Evolutionary conservation across 2,329 filamentous ascomycete species (phyloP).

Genomic region (Pyricularia sp.): DNA sequence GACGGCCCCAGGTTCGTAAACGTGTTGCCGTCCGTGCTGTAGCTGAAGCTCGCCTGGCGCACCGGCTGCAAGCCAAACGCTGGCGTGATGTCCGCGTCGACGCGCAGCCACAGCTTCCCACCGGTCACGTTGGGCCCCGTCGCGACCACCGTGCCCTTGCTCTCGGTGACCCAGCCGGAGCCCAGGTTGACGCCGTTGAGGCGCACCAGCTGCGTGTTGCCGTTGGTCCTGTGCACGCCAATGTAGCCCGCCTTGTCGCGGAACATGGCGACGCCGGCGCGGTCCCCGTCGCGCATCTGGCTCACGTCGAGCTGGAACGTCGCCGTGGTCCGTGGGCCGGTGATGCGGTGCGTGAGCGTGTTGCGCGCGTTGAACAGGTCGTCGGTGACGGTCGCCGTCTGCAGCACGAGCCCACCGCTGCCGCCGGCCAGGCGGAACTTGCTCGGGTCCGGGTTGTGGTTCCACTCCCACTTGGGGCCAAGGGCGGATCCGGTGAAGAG

Average conservation of each 20-base stretch:
- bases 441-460: constrained; percentile 46
- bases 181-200: constrained; percentile 20
- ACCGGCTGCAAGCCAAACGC: constrained; percentile 17
- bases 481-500: constrained; percentile 32
- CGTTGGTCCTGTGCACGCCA: constrained; percentile 29
- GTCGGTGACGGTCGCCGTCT: constrained; percentile 39
- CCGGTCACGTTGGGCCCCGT: constrained; percentile 7
- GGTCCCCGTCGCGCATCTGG: constrained; percentile 40
- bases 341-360: constrained; percentile 36
- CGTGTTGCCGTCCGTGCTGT: constrained; percentile 30
- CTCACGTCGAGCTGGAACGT: constrained; percentile 41
- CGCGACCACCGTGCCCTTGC: constrained; percentile 18
- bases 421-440: constrained; percentile 27
- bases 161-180: constrained; percentile 19
- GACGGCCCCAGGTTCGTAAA: constrained; percentile 24
- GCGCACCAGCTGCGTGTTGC: constrained; percentile 17
- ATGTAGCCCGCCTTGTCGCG: constrained; percentile 44
- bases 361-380: constrained; percentile 39
- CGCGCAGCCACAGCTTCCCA: constrained; percentile 25
- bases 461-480: constrained; percentile 47
- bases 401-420: constrained; percentile 33
- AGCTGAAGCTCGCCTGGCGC: constrained; percentile 25
- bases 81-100: constrained; percentile 23
- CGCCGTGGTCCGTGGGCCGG: constrained; percentile 33
- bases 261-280: constrained; percentile 41